Evolutionary conservation across 495 filamentous ascomycete species (phyloP).

Genomic region (Podospora didyma): DNA sequence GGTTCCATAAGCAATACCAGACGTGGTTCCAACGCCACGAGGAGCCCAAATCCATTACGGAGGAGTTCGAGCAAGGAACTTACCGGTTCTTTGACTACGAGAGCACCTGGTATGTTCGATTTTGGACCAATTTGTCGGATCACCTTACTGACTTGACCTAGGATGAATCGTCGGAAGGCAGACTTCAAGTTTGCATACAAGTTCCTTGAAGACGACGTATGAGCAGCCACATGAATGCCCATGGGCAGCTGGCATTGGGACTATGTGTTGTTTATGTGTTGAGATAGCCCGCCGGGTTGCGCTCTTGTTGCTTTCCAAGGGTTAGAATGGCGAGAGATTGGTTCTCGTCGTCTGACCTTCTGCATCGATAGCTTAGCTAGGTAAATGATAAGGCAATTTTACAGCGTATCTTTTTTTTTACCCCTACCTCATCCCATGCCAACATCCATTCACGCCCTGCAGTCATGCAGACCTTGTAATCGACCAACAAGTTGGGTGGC

Average conservation of each 20-base stretch:
- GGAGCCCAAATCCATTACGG: constrained; percentile 96
- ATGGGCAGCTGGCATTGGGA: neutral
- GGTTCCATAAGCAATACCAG: constrained; percentile 99
- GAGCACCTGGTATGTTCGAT: constrained; percentile 82
- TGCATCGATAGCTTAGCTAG: too few relatives aligned
- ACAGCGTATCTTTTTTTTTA: too few relatives aligned
- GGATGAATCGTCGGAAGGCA: constrained; percentile 98
- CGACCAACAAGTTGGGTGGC: too few relatives aligned
- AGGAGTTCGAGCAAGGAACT: constrained; percentile 97
- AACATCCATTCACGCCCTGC: too few relatives aligned
- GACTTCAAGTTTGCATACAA: constrained; percentile 99
- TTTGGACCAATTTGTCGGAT: neutral
- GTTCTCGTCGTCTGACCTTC: neutral
- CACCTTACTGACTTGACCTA: constrained; percentile 30
- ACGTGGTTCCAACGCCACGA: constrained; percentile 99
- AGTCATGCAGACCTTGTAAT: too few relatives aligned
- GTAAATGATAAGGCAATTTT: too few relatives aligned
- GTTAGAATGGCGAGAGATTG: neutral
- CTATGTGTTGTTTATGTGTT: neutral
- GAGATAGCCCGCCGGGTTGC: constrained; percentile 51
- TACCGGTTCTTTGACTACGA: constrained; percentile 99
- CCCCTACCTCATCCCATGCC: too few relatives aligned
- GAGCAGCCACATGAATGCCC: neutral
- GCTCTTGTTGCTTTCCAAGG: neutral
- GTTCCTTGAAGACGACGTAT: constrained; percentile 46